Base-by-base conservation (phyloP, 2,329 filamentous ascomycete genomes). In the Rhinocladiella mackenziei region DNA sequence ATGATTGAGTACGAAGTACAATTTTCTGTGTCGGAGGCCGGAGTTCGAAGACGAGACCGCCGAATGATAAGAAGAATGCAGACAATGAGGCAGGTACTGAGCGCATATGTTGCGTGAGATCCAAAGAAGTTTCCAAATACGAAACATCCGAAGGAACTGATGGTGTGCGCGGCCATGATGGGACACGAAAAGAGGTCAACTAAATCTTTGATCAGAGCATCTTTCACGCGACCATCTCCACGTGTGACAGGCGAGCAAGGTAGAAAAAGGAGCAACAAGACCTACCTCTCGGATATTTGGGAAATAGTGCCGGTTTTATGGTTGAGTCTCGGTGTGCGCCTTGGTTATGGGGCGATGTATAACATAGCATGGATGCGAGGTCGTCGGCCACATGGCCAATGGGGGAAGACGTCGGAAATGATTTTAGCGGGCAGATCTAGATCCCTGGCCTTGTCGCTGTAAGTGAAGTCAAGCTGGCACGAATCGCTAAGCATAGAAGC, bases 31-130 rank as follows among this genome's bases (percentile, higher is more conserved):
- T 34, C 18, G 11, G 30, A 18, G 8, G 3, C n/a, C 14, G 14
- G 10, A 5, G 20, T 30, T 7, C 20, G 25, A 5, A 10, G n/a
- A 15, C 9, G 28, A 9, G 10, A 32, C 8, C 23, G 29, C 5
- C 29, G 19, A 22, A 45, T 9, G 29, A 34, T 17, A 22, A 39
- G 13, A 14, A 29, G 4, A 17, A 45, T 32, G 17, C 42, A 39
- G n/a, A 37, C 22, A 20, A 29, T 9, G 22, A 45, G 18, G 15
- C 31, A 41, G 32, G 34, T 17, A 26, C 15, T 25, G 22, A 48
- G 30, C 13, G 28, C 36, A 33, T 31, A 40, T 15, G 25, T 20
- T 5, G 40, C 18, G 11, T 33, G 30, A 4, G 39, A 15, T 37
- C 11, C 31, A 11, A 9, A 35, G 31, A 13, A 15, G 13, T 17